Percentiles rank a stretch among this genome's conserved stretches.
Evolutionary conservation across 306 rosid species (phyloP).

Genomic region (Gastrolobium bilobum): DNA sequence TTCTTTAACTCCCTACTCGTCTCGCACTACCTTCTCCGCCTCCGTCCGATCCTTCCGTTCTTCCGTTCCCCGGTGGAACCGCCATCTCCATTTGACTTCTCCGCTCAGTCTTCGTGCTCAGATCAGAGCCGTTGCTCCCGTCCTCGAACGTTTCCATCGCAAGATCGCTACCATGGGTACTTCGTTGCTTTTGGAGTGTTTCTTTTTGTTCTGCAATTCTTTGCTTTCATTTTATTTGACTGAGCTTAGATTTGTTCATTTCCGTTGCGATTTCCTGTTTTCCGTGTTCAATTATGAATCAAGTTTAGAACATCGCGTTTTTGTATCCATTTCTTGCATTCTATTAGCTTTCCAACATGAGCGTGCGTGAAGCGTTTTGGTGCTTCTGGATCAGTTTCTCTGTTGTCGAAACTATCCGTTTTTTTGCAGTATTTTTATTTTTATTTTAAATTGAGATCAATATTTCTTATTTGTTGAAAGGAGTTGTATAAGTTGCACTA

Average conservation of each 20-base stretch:
- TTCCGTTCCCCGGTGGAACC: constrained; percentile 68
- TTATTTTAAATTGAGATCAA: background rate
- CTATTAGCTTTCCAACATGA: background rate
- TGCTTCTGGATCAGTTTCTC: background rate
- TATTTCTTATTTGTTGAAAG: background rate
- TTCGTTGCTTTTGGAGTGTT: constrained; percentile 35
- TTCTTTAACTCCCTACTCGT: constrained; percentile 33
- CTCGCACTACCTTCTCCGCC: constrained; percentile 53
- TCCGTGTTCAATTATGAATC: background rate
- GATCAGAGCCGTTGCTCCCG: constrained; percentile 74
- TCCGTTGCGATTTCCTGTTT: background rate
- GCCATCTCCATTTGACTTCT: constrained; percentile 65
- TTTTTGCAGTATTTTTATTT: background rate
- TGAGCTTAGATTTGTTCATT: background rate
- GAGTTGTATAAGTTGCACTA: background rate
- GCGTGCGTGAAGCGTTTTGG: background rate
- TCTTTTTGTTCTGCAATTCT: background rate
- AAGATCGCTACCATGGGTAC: constrained; percentile 75
- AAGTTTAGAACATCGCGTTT: background rate
- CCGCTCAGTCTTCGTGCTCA: constrained; percentile 63
- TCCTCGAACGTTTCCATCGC: constrained; percentile 67
- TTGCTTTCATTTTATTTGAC: background rate
- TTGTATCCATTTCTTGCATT: background rate
- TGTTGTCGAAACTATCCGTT: background rate
- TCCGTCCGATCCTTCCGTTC: constrained; percentile 40